Percentiles rank a stretch among this genome's conserved stretches.
Conservation (phyloP, 306 rosid genomes). For the Rosa chinensis region DNA sequence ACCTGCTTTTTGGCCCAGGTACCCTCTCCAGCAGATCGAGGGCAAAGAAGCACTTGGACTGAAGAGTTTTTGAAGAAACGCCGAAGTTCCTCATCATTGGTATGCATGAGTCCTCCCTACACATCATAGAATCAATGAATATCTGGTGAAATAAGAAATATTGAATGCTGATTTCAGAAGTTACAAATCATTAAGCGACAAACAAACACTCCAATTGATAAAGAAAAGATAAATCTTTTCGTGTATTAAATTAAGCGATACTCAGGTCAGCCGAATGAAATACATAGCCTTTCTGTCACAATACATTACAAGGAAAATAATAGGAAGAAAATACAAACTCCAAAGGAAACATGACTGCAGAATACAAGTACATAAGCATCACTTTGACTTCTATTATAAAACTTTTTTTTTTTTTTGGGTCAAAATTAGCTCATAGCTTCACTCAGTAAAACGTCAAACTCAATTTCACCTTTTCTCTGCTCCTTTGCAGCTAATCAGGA, state of each 20-base stretch:
- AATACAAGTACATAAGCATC: too few relatives aligned
- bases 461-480: too few relatives aligned
- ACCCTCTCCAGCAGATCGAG: slow-evolving; percentile 71
- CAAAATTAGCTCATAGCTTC: too few relatives aligned
- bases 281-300: not conserved
- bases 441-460: too few relatives aligned
- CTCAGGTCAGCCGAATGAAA: not conserved
- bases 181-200: not conserved
- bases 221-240: not conserved
- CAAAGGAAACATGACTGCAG: too few relatives aligned
- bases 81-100: slow-evolving; percentile 75
- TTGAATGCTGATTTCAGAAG: not conserved
- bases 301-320: not conserved
- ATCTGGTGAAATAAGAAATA: not conserved
- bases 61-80: slow-evolving; percentile 82
- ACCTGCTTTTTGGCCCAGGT: slow-evolving; percentile 72
- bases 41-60: slow-evolving; percentile 70
- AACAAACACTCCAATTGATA: not conserved
- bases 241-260: too few relatives aligned
- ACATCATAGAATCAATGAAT: slow-evolving; percentile 17
- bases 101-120: slow-evolving; percentile 71
- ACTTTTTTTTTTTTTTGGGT: too few relatives aligned
- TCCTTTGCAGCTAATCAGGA: not conserved
- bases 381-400: too few relatives aligned
- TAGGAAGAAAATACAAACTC: not conserved